Conservation (phyloP, 352 stramenopile species). For the Thraustotheca clavata region DNA sequence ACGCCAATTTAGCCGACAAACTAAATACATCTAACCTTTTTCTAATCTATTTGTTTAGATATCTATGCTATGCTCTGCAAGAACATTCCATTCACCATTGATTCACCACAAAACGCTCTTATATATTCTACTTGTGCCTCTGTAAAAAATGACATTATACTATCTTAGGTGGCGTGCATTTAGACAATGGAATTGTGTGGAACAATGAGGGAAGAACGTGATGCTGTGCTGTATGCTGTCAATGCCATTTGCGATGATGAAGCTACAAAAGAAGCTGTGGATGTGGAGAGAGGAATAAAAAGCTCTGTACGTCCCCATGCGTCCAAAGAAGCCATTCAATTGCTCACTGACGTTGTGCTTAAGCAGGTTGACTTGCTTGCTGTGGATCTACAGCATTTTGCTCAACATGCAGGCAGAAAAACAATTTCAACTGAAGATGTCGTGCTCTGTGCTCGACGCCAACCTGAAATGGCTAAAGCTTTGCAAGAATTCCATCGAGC, state of each 20-base stretch:
- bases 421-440: slow-evolving; percentile 18
- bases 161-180: no score
- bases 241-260: slow-evolving; percentile 14
- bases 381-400: slow-evolving; percentile 16
- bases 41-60: background rate
- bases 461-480: background rate
- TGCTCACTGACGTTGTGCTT: slow-evolving; percentile 20
- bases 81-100: no score
- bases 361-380: slow-evolving; percentile 18
- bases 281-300: background rate
- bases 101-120: no score
- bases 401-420: slow-evolving; percentile 6
- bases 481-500: background rate
- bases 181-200: background rate
- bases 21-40: no score
- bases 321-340: slow-evolving; percentile 6
- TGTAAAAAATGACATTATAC: no score
- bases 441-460: slow-evolving; percentile 2
- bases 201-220: slow-evolving; percentile 11
- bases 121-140: no score
- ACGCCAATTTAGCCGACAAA: no score
- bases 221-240: slow-evolving; percentile 13
- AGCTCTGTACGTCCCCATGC: background rate
- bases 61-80: no score
- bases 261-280: slow-evolving; percentile 11